Evolutionary conservation across 306 rosid species (phyloP), one percentile per base, ranked within the genome.

Genomic region (Cicer judaicum): DNA sequence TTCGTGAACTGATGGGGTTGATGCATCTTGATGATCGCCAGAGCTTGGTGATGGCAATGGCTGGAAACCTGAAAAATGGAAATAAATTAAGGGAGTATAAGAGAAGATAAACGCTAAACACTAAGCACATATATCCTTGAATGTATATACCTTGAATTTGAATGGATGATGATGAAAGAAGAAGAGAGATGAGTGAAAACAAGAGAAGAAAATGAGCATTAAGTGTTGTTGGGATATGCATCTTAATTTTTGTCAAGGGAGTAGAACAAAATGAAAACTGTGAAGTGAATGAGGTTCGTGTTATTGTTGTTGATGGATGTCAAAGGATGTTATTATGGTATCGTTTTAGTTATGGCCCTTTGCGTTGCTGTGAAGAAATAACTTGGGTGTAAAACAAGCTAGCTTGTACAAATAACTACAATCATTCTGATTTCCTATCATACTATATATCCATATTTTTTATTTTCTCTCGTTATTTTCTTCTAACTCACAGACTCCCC

Each of bases 131-230:
- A 7, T 34, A 56, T 29, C 36, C 36, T 29, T 29, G 36, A 5
- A 29, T 55, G 61, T 19, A 10, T 2, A 10, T 79, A 79, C 78
- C 68, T 64, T 73, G 83, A 79, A 65, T 61, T 64, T 73, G 83
- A 79, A 65, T 24, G 8, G 10, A 41, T 24, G 8, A 1, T 7
- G 72, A 21, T 64, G 16, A 77, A 7, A 59, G 46, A 46, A 46
- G 24, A 76, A 29, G 57, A 77, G 3, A 16, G 54, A 36, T 42
- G 29, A 60, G 8, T 68, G 62, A 67, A 75, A 80, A 39, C 50
- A 50, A 55, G 21, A 55, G 67, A 24, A 70, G 19, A 67, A 79
- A 34, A 24, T 15, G 15, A 48, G 7, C 21, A 55, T n/a, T 11
- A 2, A 60, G 10, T 41, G 24, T 48, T 5, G 62, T 29, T 50